Conservation (phyloP, 148 eudicot species). For the Polygonum maritimum region DNA sequence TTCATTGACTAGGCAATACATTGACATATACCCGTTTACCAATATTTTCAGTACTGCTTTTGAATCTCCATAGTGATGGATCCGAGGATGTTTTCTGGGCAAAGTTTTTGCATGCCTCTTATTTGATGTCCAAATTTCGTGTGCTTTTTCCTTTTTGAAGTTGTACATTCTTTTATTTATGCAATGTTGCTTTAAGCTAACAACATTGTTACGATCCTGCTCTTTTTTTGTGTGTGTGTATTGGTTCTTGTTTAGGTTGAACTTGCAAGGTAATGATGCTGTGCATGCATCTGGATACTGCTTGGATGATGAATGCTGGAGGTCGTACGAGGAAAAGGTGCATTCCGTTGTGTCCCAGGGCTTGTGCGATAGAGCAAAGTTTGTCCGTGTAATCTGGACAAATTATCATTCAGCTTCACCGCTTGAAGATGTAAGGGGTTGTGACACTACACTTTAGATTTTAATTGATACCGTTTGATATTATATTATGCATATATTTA, state of each 20-base stretch:
- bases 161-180: neutral
- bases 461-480: neutral
- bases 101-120: neutral
- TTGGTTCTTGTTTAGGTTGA: conserved; percentile 39
- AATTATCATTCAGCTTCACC: conserved; percentile 36
- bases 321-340: conserved; percentile 75
- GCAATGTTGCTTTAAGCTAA: neutral
- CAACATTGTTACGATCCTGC: neutral
- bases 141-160: neutral
- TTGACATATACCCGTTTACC: neutral
- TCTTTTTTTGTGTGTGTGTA: neutral
- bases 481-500: neutral
- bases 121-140: conserved; percentile 1
- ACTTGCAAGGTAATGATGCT: conserved; percentile 52
- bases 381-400: conserved; percentile 74
- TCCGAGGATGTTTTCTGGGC: neutral
- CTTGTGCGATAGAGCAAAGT: conserved; percentile 61
- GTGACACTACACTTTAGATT: neutral
- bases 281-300: conserved; percentile 53
- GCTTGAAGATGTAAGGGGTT: conserved; percentile 58
- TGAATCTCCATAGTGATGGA: neutral
- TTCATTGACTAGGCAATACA: neutral
- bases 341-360: conserved; percentile 52
- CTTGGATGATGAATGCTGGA: conserved; percentile 88
- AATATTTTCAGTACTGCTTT: neutral